A percentile compares a stretch with the other conserved stretches of the same genome.
phyloP scores from a whole-genome alignment of 202 grass and related monocot species.

The Panicum virgatum region DNA sequence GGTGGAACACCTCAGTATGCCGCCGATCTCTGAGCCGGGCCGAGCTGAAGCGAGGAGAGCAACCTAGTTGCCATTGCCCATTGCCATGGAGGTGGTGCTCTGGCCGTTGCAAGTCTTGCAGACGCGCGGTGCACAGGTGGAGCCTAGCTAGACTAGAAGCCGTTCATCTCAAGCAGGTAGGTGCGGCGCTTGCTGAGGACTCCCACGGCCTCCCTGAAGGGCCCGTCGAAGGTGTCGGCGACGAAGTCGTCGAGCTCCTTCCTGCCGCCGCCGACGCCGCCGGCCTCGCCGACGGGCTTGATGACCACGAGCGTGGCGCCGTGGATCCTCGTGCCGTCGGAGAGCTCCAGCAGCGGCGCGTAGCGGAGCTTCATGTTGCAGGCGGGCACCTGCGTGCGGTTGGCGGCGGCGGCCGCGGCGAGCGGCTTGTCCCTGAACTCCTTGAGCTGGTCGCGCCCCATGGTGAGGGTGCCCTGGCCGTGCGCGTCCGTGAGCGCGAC shows the following conservation, averaged over 20 bases:
- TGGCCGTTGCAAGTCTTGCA: background rate
- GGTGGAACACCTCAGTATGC: constrained; percentile 28
- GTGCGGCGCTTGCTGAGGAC: constrained; percentile 81
- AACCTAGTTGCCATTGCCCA: constrained; percentile 28
- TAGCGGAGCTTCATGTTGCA: constrained; percentile 99
- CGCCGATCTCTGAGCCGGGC: constrained; percentile 4
- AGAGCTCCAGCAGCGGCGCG: constrained; percentile 81
- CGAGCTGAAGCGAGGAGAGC: background rate
- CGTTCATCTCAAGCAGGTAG: constrained; percentile 98
- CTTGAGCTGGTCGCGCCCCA: constrained; percentile 72
- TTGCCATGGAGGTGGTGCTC: constrained; percentile 8
- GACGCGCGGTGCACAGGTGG: background rate
- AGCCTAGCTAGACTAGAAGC: constrained; percentile 48
- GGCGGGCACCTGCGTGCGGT: constrained; percentile 92
- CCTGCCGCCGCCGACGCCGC: constrained; percentile 41
- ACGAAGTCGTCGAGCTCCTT: constrained; percentile 80
- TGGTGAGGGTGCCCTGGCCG: constrained; percentile 76
- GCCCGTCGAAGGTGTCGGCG: constrained; percentile 68
- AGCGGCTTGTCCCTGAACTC: constrained; percentile 93
- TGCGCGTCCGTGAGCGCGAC: constrained; percentile 86
- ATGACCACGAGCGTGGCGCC: constrained; percentile 89
- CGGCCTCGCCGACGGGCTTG: constrained; percentile 77
- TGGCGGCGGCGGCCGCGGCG: constrained; percentile 60
- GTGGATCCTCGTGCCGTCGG: constrained; percentile 73
- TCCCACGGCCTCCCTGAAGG: constrained; percentile 70